phyloP scores from a whole-genome alignment of 2,329 filamentous ascomycete genomes.

The Colletotrichum nymphaeae region DNA sequence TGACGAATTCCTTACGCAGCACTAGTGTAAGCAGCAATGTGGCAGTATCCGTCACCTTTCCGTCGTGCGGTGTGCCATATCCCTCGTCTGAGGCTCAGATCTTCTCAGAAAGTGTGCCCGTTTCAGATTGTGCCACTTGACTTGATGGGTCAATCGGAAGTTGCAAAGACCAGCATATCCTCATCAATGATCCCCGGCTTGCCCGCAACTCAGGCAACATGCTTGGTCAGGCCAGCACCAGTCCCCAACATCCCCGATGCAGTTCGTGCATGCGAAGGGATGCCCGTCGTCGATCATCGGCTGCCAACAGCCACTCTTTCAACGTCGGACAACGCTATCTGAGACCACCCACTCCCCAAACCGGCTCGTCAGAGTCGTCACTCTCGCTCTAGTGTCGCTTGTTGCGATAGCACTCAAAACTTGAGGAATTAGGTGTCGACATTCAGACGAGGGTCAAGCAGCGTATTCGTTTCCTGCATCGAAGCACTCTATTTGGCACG shows the following conservation, averaged over 20 bases:
- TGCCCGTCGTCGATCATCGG: constrained; percentile 32
- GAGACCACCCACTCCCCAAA: constrained; percentile 19
- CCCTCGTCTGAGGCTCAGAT: constrained; percentile 19
- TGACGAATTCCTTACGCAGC: neutral
- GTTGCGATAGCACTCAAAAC: neutral
- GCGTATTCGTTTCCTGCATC: constrained; percentile 16
- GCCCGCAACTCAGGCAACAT: constrained; percentile 16
- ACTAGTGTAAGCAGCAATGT: neutral
- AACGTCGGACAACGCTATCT: constrained; percentile 20
- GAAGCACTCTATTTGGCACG: constrained; percentile 17
- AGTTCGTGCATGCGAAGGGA: constrained; percentile 33
- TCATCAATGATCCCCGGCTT: constrained; percentile 4
- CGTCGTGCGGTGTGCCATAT: too few species aligned
- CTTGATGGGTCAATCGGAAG: constrained; percentile 7
- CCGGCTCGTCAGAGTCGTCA: neutral
- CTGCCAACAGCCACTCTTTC: constrained; percentile 26
- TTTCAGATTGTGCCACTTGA: constrained; percentile 35
- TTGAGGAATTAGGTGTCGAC: constrained; percentile 9
- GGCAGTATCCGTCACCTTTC: neutral
- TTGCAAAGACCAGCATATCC: constrained; percentile 29
- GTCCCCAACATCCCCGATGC: constrained; percentile 14
- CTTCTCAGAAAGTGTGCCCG: constrained; percentile 4
- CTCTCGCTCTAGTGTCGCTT: neutral
- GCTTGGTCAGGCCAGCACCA: constrained; percentile 19
- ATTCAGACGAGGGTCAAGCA: constrained; percentile 17